These are phyloP conservation scores for Keqinozyma sinolaborantium DNA, from an alignment of 1,139 yeast species.

Conservation along the genomic window DNA sequence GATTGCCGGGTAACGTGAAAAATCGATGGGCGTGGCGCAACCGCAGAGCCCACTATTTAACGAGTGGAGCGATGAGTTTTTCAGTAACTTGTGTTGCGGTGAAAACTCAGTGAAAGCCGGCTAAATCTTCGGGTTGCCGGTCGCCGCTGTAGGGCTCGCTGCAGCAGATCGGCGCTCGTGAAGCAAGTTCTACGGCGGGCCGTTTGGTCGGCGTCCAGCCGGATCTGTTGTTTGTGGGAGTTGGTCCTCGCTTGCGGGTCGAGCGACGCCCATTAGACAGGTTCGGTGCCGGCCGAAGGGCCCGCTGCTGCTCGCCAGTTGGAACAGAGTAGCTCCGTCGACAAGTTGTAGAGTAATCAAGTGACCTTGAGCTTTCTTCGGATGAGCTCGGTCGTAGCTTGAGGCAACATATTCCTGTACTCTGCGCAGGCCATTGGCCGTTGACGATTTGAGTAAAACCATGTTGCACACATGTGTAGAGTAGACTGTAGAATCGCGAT, in stretches of 20 bases:
- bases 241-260: conserved; percentile 55
- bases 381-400: conserved; percentile 57
- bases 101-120: conserved; percentile 28
- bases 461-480: conserved; percentile 67
- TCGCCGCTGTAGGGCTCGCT: conserved; percentile 34
- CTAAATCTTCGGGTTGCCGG: conserved; percentile 32
- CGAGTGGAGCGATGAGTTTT: no score
- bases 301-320: conserved; percentile 23
- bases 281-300: conserved; percentile 1
- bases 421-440: conserved; percentile 76
- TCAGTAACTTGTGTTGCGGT: conserved; percentile 56
- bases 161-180: conserved; percentile 72
- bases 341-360: conserved; percentile 69
- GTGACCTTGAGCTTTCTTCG: conserved; percentile 65
- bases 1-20: no score
- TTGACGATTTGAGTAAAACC: conserved; percentile 91
- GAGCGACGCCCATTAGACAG: conserved; percentile 37
- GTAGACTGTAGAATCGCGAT: no score
- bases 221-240: conserved; percentile 19
- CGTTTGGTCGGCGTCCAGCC: conserved; percentile 1
- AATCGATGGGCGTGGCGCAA: conserved; percentile 2
- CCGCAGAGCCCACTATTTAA: conserved; percentile 3
- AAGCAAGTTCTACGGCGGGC: conserved; percentile 40
- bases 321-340: conserved; percentile 86
- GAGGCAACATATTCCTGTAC: conserved; percentile 91